Base-by-base conservation (phyloP, 2,329 filamentous ascomycete genomes). In the Didymella sp. region DNA sequence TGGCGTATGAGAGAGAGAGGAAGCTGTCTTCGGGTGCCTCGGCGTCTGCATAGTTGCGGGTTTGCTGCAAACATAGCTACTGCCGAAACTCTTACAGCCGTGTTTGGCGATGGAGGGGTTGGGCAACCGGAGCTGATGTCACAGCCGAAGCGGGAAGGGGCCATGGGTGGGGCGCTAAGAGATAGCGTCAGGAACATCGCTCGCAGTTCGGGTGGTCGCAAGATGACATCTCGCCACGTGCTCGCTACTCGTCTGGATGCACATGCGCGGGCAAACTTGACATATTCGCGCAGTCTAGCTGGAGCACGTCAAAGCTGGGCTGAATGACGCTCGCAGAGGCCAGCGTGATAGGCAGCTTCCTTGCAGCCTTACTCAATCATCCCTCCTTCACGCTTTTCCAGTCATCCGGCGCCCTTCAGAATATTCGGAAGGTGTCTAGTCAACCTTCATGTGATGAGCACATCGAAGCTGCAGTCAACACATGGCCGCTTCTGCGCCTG, bases 291-390 rank as follows among this genome's bases (percentile, higher is more conserved):
- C 49, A 53, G 44, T 45, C 55, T 52, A 48, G 54, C 43, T 48
- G 33, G 22, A 52, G 48, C 54, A 57, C 54, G 54, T 57, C 54
- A 57, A 48, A 44, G 1, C 21, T 48, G 38, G 54, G 48, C 48
- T 44, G 37, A 40, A 57, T 57, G 35, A 43, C 54, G 54, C 48
- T 57, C 31, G 24, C 48, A 12, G 7, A 19, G 21, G 21, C 25
- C 25, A 24, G 19, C 24, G 15, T 52, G 48, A 57, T 52, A 57
- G 54, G 54, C 21, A 37, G 24, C 43, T 15, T 38, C 37, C 38
- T 48, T 11, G 19, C 43, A 28, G 37, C 44, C 21, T 33, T 21
- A 4, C 6, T 51, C 24, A 24, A 24, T 38, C 30, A 33, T 47
- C 48, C 24, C 54, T 49, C 38, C 38, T 31, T 21, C 30, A 43